A percentile compares a stretch with the other conserved stretches of the same genome.
These are phyloP conservation scores for Candida pseudoviswanathii DNA, from an alignment of 1,139 yeast species.

Conservation along the genomic window DNA sequence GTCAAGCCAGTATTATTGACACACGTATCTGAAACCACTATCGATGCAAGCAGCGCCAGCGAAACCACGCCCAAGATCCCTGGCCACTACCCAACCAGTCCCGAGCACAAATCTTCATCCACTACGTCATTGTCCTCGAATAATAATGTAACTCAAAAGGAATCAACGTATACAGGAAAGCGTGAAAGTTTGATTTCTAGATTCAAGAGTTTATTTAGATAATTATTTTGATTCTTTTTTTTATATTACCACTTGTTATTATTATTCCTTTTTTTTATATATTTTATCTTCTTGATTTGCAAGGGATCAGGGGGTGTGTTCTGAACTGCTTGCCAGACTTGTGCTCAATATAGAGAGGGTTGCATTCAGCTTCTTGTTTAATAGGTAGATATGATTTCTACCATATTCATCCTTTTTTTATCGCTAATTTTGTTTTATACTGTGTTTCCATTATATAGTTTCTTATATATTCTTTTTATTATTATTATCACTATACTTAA, in stretches of 20 bases:
- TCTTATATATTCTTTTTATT: neutral
- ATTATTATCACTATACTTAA: neutral
- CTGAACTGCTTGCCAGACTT: too few relatives aligned
- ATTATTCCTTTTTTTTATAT: neutral
- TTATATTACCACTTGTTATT: conserved; percentile 2
- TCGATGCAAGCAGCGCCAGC: conserved; percentile 5
- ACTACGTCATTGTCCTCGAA: conserved; percentile 7
- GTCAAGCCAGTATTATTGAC: conserved; percentile 16
- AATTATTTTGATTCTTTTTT: conserved; percentile 13
- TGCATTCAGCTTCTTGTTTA: neutral
- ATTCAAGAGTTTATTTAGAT: conserved; percentile 38
- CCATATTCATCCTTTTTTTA: neutral
- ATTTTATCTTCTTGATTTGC: neutral
- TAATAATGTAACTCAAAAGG: conserved; percentile 2
- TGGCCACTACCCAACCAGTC: conserved; percentile 26
- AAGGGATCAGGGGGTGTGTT: neutral
- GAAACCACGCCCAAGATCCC: conserved; percentile 19
- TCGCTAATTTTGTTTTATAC: conserved; percentile 2
- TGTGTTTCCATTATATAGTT: neutral
- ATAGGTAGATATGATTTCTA: conserved; percentile 1
- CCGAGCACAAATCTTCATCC: conserved; percentile 13
- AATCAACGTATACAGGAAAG: conserved; percentile 13
- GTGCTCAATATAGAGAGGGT: neutral
- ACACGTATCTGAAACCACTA: conserved; percentile 17
- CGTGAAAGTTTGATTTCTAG: conserved; percentile 34